These are phyloP conservation scores for Venturia effusa DNA, from an alignment of 2,329 filamentous ascomycete genomes.

Conservation along the genomic window DNA sequence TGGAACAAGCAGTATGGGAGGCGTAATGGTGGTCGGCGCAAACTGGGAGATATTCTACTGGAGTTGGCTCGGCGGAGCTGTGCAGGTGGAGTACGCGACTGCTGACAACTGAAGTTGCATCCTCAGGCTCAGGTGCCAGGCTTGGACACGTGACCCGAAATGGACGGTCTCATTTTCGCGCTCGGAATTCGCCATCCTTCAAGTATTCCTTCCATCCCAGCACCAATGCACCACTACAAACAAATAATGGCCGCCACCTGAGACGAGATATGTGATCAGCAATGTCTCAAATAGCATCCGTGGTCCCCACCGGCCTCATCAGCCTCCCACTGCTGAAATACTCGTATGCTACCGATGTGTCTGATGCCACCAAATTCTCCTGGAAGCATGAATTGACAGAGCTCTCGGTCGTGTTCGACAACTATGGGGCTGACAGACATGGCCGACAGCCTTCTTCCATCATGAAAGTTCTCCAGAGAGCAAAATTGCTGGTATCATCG, in stretches of 20 bases:
- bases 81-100: no score
- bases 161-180: no score
- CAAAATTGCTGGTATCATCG: constrained; percentile 13
- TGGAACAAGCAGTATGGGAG: neutral
- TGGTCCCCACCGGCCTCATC: neutral
- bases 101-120: no score
- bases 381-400: constrained; percentile 11
- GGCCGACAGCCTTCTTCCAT: constrained; percentile 17
- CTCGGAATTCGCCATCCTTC: no score
- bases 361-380: constrained; percentile 15
- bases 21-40: neutral
- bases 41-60: neutral
- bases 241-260: neutral
- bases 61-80: no score
- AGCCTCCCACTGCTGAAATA: constrained; percentile 20
- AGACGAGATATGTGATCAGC: neutral
- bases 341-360: constrained; percentile 20
- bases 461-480: constrained; percentile 30
- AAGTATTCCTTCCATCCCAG: neutral
- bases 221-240: neutral
- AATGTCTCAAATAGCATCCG: neutral
- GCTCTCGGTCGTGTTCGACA: constrained; percentile 14
- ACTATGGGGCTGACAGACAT: constrained; percentile 10
- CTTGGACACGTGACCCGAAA: no score
- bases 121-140: no score